Evolutionary conservation across 106 monocot genomes (phyloP).

Genomic region (Dendrobium catenatum): DNA sequence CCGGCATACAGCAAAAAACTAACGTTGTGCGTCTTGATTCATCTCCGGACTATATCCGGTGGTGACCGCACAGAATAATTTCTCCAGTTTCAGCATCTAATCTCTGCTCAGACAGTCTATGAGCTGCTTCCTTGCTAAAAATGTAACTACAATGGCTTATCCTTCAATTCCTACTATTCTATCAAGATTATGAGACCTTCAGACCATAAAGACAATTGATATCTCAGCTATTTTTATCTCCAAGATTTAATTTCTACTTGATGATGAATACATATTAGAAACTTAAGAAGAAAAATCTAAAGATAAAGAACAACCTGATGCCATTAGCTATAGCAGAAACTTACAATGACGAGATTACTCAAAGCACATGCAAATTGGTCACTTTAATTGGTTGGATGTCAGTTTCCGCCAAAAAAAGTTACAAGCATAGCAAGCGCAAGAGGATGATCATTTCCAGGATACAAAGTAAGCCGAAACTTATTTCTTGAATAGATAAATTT

Average conservation of each 20-base stretch:
- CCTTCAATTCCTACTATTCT: background rate
- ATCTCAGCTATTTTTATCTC: background rate
- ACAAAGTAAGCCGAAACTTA: conserved; percentile 81
- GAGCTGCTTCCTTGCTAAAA: no score
- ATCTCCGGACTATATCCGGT: no score
- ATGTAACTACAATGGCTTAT: no score
- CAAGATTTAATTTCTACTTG: background rate
- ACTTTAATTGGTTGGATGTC: background rate
- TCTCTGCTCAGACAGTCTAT: no score
- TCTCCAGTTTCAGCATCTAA: no score
- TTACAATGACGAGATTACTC: background rate
- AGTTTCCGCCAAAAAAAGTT: conserved; percentile 32
- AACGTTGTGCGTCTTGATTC: no score
- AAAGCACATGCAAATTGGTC: background rate
- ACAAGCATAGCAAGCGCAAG: conserved; percentile 56
- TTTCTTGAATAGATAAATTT: conserved; percentile 55
- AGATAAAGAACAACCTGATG: background rate
- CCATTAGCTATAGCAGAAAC: background rate
- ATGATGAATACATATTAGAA: no score
- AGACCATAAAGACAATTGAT: background rate
- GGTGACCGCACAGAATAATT: no score
- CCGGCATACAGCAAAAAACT: no score
- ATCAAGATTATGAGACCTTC: background rate
- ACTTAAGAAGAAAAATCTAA: no score
- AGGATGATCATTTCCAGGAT: conserved; percentile 68